Evolutionary conservation across 2,329 filamentous ascomycete species (phyloP), one percentile per base, ranked within the genome.

Genomic region (Tolypocladium cylindrosporum): DNA sequence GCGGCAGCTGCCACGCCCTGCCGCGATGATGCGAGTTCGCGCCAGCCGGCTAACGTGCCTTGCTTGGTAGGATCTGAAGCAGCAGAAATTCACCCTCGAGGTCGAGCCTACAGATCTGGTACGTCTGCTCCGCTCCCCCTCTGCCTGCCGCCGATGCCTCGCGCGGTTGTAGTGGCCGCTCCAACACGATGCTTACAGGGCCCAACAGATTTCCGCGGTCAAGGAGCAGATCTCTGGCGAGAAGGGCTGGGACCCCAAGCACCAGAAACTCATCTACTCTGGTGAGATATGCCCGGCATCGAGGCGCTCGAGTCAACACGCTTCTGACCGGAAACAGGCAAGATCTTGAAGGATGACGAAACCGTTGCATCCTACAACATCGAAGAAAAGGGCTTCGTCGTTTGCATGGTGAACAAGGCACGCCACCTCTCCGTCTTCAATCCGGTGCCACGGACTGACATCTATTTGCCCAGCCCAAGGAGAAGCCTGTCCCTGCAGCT

Each of bases 311-410:
- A 37, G n/a, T 4, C 48, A 52, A 16, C 16, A 67, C 64, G 55
- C 41, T 59, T 61, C 24, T 54, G 36, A 58, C 55, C n/a, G 69
- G 59, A 13, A 36, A 58, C 67, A 97, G 92, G 94, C 78, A 99
- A 99, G 80, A 97, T 99, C 67, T 80, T 99, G 64, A 93, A 97
- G 76, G 93, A 99, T 88, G 91, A 91, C 61, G 94, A 97, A 71
- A 96, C 92, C 2, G 89, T 99, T 66, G 91, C 91, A 74, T 92
- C 90, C 45, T 97, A 97, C 80, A 96, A 91, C 77, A 97, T 99
- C 63, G 93, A 99, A 76, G 94, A 97, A 83, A 99, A 97, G 82
- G 94, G 94, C 42, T 99, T 97, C 73, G 91, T 99, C 68, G 94
- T 99, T 61, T 99, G 94, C 79, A 96, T 99, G 86, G 87, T 96